Conservation (phyloP, 139 green algal species). For the Gonium pectorale region DNA sequence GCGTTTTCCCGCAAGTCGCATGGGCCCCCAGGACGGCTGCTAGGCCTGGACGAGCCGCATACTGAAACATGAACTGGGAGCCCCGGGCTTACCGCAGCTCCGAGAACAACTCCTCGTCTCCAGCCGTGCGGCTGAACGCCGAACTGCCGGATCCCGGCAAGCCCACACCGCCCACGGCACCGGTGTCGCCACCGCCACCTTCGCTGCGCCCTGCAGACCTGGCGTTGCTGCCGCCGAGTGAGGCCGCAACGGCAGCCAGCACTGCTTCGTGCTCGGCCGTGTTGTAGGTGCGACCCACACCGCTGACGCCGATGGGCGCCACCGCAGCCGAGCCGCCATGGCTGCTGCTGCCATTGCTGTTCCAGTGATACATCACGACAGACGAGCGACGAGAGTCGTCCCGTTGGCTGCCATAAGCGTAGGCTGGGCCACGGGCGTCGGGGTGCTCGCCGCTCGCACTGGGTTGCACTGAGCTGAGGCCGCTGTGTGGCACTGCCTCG, state of each 20-base stretch:
- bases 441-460: background rate
- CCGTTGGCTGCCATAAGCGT: no score
- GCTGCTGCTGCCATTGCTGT: no score
- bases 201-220: background rate
- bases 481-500: no score
- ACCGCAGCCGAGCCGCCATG: background rate
- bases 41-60: background rate
- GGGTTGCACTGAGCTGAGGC: background rate
- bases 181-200: background rate
- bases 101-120: background rate
- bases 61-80: background rate
- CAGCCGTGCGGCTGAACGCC: background rate
- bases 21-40: background rate
- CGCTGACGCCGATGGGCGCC: background rate
- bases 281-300: background rate
- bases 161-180: background rate
- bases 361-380: background rate
- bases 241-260: background rate
- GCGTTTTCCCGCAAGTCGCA: background rate
- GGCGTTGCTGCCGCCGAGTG: background rate
- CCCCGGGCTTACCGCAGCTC: slow-evolving; percentile 4
- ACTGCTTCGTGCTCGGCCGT: background rate
- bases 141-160: background rate
- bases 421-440: background rate
- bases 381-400: no score